phyloP scores from a whole-genome alignment of 2,329 filamentous ascomycete species.

The Monosporascus sp. region DNA sequence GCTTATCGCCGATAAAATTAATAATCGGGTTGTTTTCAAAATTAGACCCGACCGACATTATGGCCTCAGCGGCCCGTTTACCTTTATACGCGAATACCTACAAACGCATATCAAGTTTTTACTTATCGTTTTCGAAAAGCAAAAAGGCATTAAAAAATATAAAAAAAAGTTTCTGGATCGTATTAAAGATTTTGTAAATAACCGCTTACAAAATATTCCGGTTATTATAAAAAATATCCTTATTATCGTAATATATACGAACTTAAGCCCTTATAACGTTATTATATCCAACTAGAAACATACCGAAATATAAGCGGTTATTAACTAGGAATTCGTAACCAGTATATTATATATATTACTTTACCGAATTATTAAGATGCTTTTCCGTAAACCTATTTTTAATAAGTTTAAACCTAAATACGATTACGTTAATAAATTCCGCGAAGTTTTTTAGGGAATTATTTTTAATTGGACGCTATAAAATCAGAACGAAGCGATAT shows the following conservation, averaged over 20 bases:
- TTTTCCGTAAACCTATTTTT: slow-evolving; percentile 7
- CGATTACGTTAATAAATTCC: slow-evolving; percentile 4
- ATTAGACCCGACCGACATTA: slow-evolving; percentile 13
- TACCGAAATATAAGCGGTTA: slow-evolving; percentile 8
- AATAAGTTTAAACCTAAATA: slow-evolving; percentile 8
- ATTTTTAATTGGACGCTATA: slow-evolving; percentile 10
- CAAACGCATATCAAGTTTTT: slow-evolving; percentile 6
- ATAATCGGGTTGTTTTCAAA: slow-evolving; percentile 7
- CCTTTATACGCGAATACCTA: slow-evolving; percentile 13
- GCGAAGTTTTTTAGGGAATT: slow-evolving; percentile 9
- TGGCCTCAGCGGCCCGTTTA: slow-evolving; percentile 13
- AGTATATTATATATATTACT: slow-evolving; percentile 10
- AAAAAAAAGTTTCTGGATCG: slow-evolving; percentile 6
- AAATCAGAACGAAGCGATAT: slow-evolving; percentile 4
- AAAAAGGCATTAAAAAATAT: slow-evolving; percentile 7
- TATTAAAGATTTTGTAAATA: slow-evolving; percentile 8
- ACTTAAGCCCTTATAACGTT: slow-evolving; percentile 13
- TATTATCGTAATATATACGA: slow-evolving; percentile 9
- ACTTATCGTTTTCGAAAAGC: slow-evolving; percentile 7
- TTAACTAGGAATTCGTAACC: slow-evolving; percentile 11
- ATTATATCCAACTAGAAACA: slow-evolving; percentile 7
- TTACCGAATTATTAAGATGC: slow-evolving; percentile 6
- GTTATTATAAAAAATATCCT: slow-evolving; percentile 9
- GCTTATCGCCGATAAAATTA: slow-evolving; percentile 8
- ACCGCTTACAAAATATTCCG: slow-evolving; percentile 6